Evolutionary conservation across 805 yeast species (phyloP).

Genomic region (Kazachstania psychrophila): DNA sequence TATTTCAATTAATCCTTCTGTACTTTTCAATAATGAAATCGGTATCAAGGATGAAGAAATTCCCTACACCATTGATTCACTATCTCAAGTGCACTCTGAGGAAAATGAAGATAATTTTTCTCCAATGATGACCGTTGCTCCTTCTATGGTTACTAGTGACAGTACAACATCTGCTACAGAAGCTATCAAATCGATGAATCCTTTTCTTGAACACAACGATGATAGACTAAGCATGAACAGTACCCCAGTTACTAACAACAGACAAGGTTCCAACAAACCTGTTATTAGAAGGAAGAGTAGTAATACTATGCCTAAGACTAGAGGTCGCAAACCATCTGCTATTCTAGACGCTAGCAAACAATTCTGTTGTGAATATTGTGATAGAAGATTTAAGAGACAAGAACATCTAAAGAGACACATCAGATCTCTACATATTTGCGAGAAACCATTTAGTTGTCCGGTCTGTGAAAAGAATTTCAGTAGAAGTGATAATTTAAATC

Average conservation of each 20-base stretch:
- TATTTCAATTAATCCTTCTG: conserved; percentile 12
- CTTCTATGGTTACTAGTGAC: conserved; percentile 1
- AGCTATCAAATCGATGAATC: conserved; percentile 1
- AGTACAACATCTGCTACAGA: neutral
- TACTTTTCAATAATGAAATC: conserved; percentile 4
- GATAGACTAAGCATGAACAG: neutral
- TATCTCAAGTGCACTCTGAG: too few relatives aligned
- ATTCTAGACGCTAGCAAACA: conserved; percentile 49
- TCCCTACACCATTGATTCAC: neutral
- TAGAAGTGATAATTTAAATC: conserved; percentile 56
- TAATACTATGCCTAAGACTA: conserved; percentile 33
- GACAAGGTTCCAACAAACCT: too few relatives aligned
- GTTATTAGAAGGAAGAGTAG: neutral
- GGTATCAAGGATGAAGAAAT: neutral
- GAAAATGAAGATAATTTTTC: too few relatives aligned
- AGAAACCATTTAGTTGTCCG: conserved; percentile 57
- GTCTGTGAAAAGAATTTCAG: conserved; percentile 57
- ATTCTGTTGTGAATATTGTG: conserved; percentile 55
- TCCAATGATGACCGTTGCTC: conserved; percentile 2
- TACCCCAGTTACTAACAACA: too few relatives aligned
- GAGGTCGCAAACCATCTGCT: conserved; percentile 59
- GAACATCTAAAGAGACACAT: conserved; percentile 71
- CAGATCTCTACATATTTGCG: conserved; percentile 62
- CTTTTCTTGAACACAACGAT: neutral
- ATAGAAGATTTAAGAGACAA: conserved; percentile 60